phyloP scores from a whole-genome alignment of 768 basidiomycete genomes.

The Tephrocybe rancida region DNA sequence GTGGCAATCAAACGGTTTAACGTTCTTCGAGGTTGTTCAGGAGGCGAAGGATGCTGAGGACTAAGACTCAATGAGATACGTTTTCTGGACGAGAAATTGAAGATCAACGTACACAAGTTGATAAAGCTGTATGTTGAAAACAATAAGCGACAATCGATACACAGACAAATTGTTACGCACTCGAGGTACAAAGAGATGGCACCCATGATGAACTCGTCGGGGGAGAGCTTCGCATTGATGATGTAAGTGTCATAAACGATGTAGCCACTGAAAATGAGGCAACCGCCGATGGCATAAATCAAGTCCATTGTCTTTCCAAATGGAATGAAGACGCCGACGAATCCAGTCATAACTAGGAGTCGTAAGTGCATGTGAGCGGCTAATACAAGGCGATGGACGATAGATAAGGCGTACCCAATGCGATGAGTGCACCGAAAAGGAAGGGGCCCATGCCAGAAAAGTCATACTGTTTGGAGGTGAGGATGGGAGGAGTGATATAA shows the following conservation, averaged over 20 bases:
- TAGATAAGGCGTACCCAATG: constrained; percentile 54
- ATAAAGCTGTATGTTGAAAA: constrained; percentile 58
- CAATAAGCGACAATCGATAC: constrained; percentile 12
- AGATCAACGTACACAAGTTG: constrained; percentile 71
- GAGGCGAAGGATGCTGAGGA: constrained; percentile 85
- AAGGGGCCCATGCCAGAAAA: constrained; percentile 92
- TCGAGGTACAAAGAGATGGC: constrained; percentile 94
- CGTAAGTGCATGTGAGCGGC: constrained; percentile 1
- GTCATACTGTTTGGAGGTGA: constrained; percentile 67
- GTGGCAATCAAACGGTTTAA: constrained; percentile 21
- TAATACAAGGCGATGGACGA: background rate
- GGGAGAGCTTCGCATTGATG: constrained; percentile 86
- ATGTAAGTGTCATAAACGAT: constrained; percentile 89
- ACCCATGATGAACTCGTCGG: constrained; percentile 93
- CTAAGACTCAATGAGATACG: constrained; percentile 35
- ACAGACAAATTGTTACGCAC: constrained; percentile 43
- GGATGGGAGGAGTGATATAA: background rate
- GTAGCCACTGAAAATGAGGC: constrained; percentile 87
- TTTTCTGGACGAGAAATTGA: background rate
- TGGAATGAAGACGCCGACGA: constrained; percentile 86
- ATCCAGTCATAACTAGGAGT: constrained; percentile 68
- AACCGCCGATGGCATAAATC: constrained; percentile 75
- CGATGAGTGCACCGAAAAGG: constrained; percentile 84
- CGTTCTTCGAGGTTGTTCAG: constrained; percentile 63
- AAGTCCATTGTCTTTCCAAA: constrained; percentile 84